Conservation (phyloP, 1,139 yeast species). For the Suhomyces choctaworum region DNA sequence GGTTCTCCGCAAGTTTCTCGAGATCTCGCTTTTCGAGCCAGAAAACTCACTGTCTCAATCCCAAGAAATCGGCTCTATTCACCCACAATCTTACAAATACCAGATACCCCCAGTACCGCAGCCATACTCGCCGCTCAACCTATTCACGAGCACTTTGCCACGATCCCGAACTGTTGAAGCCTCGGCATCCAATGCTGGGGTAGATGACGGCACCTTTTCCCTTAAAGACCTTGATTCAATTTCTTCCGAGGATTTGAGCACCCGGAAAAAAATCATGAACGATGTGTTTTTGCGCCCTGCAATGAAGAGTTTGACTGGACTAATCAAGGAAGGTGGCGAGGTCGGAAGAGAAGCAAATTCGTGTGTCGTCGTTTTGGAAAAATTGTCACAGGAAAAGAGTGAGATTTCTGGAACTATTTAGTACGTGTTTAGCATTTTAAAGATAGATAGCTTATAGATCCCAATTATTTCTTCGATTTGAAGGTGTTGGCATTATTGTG, state of each 20-base stretch:
- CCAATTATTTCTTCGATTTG: too few relatives aligned
- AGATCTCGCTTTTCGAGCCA: slow-evolving; percentile 36
- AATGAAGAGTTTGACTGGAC: slow-evolving; percentile 48
- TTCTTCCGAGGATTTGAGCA: slow-evolving; percentile 57
- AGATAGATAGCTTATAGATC: too few relatives aligned
- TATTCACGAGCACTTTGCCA: slow-evolving; percentile 46
- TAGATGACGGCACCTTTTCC: slow-evolving; percentile 30
- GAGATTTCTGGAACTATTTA: too few relatives aligned
- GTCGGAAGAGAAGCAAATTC: slow-evolving; percentile 59
- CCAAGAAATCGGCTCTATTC: slow-evolving; percentile 24
- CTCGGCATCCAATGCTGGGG: slow-evolving; percentile 6
- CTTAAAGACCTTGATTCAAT: slow-evolving; percentile 35
- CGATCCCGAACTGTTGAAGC: slow-evolving; percentile 12
- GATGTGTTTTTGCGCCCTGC: slow-evolving; percentile 56
- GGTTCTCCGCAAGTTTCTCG: slow-evolving; percentile 43
- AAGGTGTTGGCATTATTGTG: too few relatives aligned
- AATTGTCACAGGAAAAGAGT: slow-evolving; percentile 1
- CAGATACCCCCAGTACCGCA: slow-evolving; percentile 57
- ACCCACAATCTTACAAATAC: slow-evolving; percentile 51
- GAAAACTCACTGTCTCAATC: slow-evolving; percentile 8
- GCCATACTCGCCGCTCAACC: slow-evolving; percentile 59
- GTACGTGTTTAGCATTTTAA: too few relatives aligned
- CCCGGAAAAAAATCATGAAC: slow-evolving; percentile 56
- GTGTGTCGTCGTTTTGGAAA: slow-evolving; percentile 24
- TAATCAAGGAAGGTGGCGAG: slow-evolving; percentile 75